These are phyloP conservation scores for Excoecaria cochinchinensis DNA, from an alignment of 345 rosid species.

Conservation along the genomic window DNA sequence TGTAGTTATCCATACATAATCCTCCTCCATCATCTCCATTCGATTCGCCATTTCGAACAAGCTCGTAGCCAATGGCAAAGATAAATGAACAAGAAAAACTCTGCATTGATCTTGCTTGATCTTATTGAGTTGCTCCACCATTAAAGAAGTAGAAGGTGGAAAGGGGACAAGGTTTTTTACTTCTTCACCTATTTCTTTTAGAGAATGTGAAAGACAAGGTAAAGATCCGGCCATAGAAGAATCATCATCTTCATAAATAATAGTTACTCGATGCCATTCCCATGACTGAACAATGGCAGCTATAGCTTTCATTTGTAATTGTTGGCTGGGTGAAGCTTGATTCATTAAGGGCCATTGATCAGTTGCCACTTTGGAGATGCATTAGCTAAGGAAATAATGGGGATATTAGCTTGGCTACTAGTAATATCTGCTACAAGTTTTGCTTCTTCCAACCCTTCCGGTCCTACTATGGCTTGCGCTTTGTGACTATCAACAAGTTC, in stretches of 20 bases:
- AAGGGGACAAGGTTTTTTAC: constrained; percentile 11
- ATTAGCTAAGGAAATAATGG: constrained; percentile 25
- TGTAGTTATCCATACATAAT: constrained; percentile 37
- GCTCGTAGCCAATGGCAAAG: constrained; percentile 5
- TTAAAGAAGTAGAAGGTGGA: constrained; percentile 9
- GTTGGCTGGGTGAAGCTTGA: constrained; percentile 21
- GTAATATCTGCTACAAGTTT: constrained; percentile 16
- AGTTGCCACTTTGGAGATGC: constrained; percentile 20
- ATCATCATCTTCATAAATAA: constrained; percentile 19
- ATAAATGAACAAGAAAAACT: constrained; percentile 37
- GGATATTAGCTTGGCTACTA: constrained; percentile 14
- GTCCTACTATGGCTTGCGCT: constrained; percentile 32
- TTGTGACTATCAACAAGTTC: constrained; percentile 11
- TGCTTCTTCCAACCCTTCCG: constrained; percentile 32
- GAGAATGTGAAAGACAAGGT: constrained; percentile 16
- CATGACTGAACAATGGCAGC: constrained; percentile 30
- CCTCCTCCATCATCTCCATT: constrained; percentile 34
- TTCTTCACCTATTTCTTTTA: constrained; percentile 18
- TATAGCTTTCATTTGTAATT: constrained; percentile 27
- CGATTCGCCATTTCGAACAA: constrained; percentile 27
- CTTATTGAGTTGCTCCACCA: neutral
- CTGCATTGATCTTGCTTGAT: constrained; percentile 14
- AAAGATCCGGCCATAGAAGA: constrained; percentile 11
- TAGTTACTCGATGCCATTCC: constrained; percentile 20
- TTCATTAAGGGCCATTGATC: constrained; percentile 27